phyloP scores from a whole-genome alignment of 2,329 filamentous ascomycete genomes.

The Fusarium sp. region DNA sequence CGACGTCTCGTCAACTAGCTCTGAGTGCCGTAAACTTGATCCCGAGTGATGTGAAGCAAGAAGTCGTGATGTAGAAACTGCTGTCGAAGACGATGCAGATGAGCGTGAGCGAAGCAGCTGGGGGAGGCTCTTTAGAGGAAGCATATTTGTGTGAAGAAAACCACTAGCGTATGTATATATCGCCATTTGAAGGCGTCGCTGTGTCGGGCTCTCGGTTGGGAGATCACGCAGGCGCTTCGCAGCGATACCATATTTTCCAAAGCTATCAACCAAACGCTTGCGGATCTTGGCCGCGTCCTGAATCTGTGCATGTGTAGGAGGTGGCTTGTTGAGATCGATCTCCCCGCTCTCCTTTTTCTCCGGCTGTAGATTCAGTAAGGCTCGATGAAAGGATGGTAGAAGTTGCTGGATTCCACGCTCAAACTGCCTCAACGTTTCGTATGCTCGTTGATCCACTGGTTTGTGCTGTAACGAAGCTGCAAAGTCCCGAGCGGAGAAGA shows the following conservation, averaged over 20 bases:
- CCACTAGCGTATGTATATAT: constrained; percentile 83
- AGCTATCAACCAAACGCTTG: constrained; percentile 88
- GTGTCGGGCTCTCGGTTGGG: constrained; percentile 75
- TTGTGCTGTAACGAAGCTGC: constrained; percentile 72
- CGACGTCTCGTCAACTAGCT: constrained; percentile 58
- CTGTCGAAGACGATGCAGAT: constrained; percentile 44
- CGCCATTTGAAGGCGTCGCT: constrained; percentile 79
- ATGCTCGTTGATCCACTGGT: constrained; percentile 80
- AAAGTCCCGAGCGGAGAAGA: constrained; percentile 79
- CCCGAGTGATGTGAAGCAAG: constrained; percentile 48
- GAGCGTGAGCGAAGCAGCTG: constrained; percentile 65
- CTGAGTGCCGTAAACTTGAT: constrained; percentile 57
- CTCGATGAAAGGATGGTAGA: constrained; percentile 84
- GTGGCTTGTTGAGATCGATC: constrained; percentile 51
- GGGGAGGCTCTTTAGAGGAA: constrained; percentile 81
- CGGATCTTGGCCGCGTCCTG: constrained; percentile 88
- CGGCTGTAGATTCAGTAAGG: constrained; percentile 75
- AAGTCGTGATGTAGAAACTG: constrained; percentile 44
- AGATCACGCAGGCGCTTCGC: constrained; percentile 84
- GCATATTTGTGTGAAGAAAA: constrained; percentile 90
- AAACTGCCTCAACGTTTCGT: constrained; percentile 85
- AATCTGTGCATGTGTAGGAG: constrained; percentile 72
- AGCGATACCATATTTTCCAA: constrained; percentile 85
- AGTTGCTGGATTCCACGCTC: constrained; percentile 85
- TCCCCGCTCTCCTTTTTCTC: constrained; percentile 52